Evolutionary conservation across 1,284 basidiomycete genomes (phyloP).

Genomic region (Irpex sp.): DNA sequence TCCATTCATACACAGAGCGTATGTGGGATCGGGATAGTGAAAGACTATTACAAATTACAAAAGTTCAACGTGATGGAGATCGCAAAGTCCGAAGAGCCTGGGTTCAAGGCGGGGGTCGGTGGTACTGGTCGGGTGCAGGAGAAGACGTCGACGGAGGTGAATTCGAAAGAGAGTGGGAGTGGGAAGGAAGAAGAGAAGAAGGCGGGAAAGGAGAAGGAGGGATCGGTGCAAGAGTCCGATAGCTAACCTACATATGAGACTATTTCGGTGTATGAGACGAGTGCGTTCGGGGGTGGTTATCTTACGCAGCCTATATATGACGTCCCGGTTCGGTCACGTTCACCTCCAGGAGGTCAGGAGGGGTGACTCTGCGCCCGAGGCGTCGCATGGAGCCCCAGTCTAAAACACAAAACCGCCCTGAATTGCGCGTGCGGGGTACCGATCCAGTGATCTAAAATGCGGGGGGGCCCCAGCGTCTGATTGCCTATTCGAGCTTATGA

Average conservation of each 20-base stretch:
- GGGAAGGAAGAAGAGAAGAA: conserved; percentile 1
- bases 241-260: neutral
- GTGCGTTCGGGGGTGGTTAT: no score
- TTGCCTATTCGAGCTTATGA: neutral
- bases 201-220: neutral
- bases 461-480: neutral
- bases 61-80: conserved; percentile 76
- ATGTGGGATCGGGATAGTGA: conserved; percentile 67
- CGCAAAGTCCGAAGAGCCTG: conserved; percentile 31
- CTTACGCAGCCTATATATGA: no score
- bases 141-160: neutral
- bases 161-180: neutral
- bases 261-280: neutral
- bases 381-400: no score
- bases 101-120: conserved; percentile 17
- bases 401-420: neutral
- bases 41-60: conserved; percentile 60
- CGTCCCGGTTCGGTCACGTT: neutral
- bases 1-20: conserved; percentile 41
- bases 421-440: neutral
- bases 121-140: neutral
- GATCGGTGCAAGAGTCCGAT: neutral
- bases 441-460: neutral
- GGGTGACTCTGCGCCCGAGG: neutral
- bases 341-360: neutral